Base-by-base conservation (phyloP, 331 rosid species). In the Saraca asoca region DNA sequence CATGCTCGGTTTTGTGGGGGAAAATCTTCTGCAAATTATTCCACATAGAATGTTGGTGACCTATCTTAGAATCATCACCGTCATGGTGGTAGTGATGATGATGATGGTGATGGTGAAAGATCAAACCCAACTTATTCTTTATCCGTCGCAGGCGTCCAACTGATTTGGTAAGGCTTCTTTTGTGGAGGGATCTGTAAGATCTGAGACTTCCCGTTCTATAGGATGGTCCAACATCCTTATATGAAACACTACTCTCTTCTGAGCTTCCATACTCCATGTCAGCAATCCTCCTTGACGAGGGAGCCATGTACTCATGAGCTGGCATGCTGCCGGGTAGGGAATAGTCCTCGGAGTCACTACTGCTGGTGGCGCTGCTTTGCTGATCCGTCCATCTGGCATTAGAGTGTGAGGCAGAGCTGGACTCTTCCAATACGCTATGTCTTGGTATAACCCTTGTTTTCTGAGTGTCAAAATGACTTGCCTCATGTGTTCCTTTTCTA, bases 101-200 rank as follows among this genome's bases (percentile, higher is more conserved):
- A 0, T 88, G 90, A 0, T 89, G 93, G 18, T 86, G 90, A 63
- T 84, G 93, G 68, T 86, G 91, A 69, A 86, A 89, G 76, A 89
- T 79, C 20, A 84, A 63, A 38, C 91, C 87, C 51, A 86, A 60
- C 81, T 69, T 84, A 75, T 82, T 84, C 54, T 77, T 89, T 41
- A 86, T 58, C 70, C 67, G 79, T 53, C 69, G 82, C 6, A 86
- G 62, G 42, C 71, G 68, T 68, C 94, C 94, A 0, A 35, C 13
- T 9, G 65, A 42, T 66, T 73, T 76, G 33, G 72, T 34, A 0
- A 75, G 61, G 59, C 66, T 69, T 55, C 18, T 70, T 48, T n/a
- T 52, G 43, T 0, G 46, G 61, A 18, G 15, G 16, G 71, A 49
- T 45, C 72, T 80, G 55, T 62, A 15, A 70, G 79, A 65, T 69